Evolutionary conservation across 306 rosid genomes (phyloP).

Genomic region (Hippophae gyantsensis): DNA sequence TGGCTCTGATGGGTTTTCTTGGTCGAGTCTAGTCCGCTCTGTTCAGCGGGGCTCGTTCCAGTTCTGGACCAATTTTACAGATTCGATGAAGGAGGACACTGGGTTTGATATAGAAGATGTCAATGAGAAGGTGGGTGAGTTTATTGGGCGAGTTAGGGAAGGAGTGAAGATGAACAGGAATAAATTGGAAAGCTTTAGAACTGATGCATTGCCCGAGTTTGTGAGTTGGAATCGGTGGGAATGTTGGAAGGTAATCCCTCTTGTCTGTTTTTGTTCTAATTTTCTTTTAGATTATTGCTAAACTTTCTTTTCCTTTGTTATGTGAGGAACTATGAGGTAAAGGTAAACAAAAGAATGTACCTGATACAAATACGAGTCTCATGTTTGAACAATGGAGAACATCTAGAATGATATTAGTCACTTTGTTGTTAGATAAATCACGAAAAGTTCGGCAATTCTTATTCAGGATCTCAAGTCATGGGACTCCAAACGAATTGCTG

Average conservation of each 20-base stretch:
- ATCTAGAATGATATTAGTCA: background rate
- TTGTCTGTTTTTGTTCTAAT: constrained; percentile 3
- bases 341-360: background rate
- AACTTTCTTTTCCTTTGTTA: background rate
- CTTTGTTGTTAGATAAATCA: background rate
- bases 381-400: constrained; percentile 3
- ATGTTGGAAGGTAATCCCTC: constrained; percentile 65
- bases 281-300: constrained; percentile 18
- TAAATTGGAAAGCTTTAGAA: constrained; percentile 47
- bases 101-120: constrained; percentile 57
- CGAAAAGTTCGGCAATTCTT: constrained; percentile 16
- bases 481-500: constrained; percentile 68
- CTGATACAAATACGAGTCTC: constrained; percentile 4
- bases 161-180: constrained; percentile 22
- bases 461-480: constrained; percentile 64
- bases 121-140: constrained; percentile 37
- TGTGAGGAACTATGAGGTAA: background rate
- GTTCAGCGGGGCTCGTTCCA: constrained; percentile 53
- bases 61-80: constrained; percentile 56
- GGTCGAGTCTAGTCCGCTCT: constrained; percentile 34
- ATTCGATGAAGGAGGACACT: constrained; percentile 59
- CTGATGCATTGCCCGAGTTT: constrained; percentile 40
- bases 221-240: constrained; percentile 67
- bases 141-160: constrained; percentile 27
- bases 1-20: constrained; percentile 47